Evolutionary conservation across 1,284 basidiomycete species (phyloP).

Genomic region (Entoloma clypeatum): DNA sequence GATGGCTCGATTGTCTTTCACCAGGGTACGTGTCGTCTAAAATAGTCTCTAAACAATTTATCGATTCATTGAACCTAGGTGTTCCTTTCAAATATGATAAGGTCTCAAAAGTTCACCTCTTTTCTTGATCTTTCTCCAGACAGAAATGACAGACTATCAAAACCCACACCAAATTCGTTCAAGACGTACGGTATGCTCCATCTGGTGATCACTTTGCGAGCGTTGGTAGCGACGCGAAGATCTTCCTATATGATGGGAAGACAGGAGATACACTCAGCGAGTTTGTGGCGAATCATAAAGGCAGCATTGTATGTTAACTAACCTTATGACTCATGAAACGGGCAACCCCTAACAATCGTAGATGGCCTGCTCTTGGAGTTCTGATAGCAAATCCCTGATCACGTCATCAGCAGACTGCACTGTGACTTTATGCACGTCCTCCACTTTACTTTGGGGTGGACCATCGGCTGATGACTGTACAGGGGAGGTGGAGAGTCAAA

Average conservation of each 20-base stretch:
- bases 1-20: constrained; percentile 82
- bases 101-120: constrained; percentile 32
- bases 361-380: constrained; percentile 79
- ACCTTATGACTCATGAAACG: not conserved
- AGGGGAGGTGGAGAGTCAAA: constrained; percentile 80
- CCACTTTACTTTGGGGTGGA: not conserved
- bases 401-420: constrained; percentile 89
- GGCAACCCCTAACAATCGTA: constrained; percentile 25
- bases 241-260: constrained; percentile 91
- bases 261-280: constrained; percentile 78
- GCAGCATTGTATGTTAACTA: constrained; percentile 66
- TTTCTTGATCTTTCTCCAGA: not conserved
- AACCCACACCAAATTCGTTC: constrained; percentile 92
- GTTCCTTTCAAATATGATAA: constrained; percentile 90
- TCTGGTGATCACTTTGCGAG: constrained; percentile 85
- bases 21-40: constrained; percentile 45
- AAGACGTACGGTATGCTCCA: constrained; percentile 84
- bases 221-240: constrained; percentile 88
- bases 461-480: not conserved
- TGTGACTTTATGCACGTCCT: constrained; percentile 75
- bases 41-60: not conserved
- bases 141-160: constrained; percentile 59
- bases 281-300: constrained; percentile 65
- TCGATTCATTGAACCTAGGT: constrained; percentile 35
- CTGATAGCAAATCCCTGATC: constrained; percentile 68